Evolutionary conservation across 116 monocot species (phyloP).

Genomic region (Cymodocea nodosa): DNA sequence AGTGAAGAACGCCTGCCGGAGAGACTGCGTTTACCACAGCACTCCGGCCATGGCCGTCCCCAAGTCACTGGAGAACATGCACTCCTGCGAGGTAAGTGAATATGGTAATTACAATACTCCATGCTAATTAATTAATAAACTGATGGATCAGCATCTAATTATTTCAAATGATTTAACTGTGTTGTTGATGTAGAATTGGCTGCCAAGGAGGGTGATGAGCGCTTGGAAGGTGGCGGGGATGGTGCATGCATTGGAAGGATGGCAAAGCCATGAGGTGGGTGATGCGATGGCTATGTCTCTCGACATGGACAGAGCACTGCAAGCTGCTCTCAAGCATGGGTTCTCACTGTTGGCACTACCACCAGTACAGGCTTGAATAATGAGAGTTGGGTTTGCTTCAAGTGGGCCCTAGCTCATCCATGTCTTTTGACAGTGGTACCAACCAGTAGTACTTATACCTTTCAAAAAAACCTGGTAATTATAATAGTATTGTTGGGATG

Average conservation of each 20-base stretch:
- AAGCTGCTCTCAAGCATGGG: conserved; percentile 39
- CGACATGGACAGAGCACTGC: conserved; percentile 27
- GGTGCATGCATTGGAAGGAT: conserved; percentile 53
- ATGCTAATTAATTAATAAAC: no score
- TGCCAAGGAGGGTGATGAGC: conserved; percentile 76
- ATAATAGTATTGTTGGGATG: no score
- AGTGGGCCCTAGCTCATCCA: no score
- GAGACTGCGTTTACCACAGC: conserved; percentile 48
- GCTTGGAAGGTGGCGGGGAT: conserved; percentile 59
- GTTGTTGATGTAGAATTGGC: conserved; percentile 50
- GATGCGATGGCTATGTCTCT: conserved; percentile 9
- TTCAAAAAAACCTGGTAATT: no score
- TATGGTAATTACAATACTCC: no score
- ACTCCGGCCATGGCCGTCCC: conserved; percentile 80
- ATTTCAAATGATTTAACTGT: no score
- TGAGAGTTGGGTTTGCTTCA: background rate
- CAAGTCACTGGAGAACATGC: conserved; percentile 52
- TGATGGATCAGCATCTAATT: no score
- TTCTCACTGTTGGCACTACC: conserved; percentile 26
- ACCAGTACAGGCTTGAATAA: background rate
- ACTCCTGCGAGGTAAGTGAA: conserved; percentile 70
- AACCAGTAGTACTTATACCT: no score
- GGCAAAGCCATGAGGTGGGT: conserved; percentile 39
- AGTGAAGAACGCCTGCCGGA: conserved; percentile 24
- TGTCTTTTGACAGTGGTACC: no score